Conservation (phyloP, 805 yeast genomes). For the Saturnispora quitensis region DNA sequence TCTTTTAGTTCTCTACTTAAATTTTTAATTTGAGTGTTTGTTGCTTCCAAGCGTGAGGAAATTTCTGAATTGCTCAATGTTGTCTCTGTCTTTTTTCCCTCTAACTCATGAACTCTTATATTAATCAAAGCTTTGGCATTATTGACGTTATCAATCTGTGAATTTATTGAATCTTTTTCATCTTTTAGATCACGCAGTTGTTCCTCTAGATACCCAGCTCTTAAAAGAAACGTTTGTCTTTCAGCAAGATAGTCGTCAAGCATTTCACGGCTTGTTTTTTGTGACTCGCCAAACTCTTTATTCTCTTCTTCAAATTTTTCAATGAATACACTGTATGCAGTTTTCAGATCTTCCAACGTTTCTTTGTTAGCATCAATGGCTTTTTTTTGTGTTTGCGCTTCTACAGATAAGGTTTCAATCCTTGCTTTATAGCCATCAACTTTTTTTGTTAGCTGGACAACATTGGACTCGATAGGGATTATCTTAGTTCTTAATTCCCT, state of each 20-base stretch:
- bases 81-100: constrained; percentile 25
- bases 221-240: constrained; percentile 46
- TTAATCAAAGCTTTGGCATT: constrained; percentile 29
- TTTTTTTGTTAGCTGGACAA: constrained; percentile 38
- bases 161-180: constrained; percentile 25
- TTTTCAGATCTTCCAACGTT: constrained; percentile 35
- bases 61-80: constrained; percentile 23
- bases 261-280: constrained; percentile 38
- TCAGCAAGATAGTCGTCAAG: constrained; percentile 48
- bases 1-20: constrained; percentile 18
- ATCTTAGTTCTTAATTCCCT: constrained; percentile 26
- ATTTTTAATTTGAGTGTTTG: constrained; percentile 27
- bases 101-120: constrained; percentile 29
- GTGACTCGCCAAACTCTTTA: constrained; percentile 6
- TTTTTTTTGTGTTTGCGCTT: constrained; percentile 42
- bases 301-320: constrained; percentile 9
- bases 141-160: constrained; percentile 30
- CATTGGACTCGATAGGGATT: constrained; percentile 55
- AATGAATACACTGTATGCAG: constrained; percentile 17
- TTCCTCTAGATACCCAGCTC: constrained; percentile 48
- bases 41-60: constrained; percentile 19
- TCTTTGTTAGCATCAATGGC: constrained; percentile 33
- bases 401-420: constrained; percentile 40
- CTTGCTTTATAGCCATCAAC: constrained; percentile 38
- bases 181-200: constrained; percentile 39